Evolutionary conservation across 768 basidiomycete genomes (phyloP).

Genomic region (Leccinum obscurum): DNA sequence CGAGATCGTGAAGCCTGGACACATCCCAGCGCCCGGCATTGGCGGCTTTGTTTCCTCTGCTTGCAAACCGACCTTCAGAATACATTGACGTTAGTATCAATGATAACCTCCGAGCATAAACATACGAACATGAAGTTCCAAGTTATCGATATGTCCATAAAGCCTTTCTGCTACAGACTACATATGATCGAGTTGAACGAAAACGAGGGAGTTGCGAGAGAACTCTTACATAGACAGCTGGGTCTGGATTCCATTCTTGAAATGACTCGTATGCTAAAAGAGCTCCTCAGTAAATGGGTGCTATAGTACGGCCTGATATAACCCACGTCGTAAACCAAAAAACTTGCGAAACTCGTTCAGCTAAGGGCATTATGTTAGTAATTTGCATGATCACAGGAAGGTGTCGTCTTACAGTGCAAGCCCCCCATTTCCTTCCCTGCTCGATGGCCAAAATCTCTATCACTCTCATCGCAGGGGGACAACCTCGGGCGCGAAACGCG

Average conservation of each 20-base stretch:
- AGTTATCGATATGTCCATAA: conserved; percentile 72
- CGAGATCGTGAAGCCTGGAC: conserved; percentile 82
- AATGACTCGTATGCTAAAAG: conserved; percentile 58
- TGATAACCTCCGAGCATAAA: too few relatives aligned
- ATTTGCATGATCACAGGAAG: not conserved
- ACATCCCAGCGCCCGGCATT: conserved; percentile 69
- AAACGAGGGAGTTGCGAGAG: not conserved
- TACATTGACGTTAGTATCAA: not conserved
- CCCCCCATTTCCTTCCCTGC: conserved; percentile 66
- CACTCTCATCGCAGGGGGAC: conserved; percentile 60
- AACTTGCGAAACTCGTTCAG: conserved; percentile 75
- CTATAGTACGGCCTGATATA: not conserved
- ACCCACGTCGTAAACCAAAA: conserved; percentile 65
- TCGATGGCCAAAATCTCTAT: conserved; percentile 72
- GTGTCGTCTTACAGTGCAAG: conserved; percentile 57
- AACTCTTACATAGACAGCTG: conserved; percentile 50
- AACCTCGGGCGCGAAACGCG: conserved; percentile 67
- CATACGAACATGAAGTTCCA: conserved; percentile 68
- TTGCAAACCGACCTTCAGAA: conserved; percentile 56
- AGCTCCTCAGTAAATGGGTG: conserved; percentile 5
- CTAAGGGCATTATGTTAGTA: conserved; percentile 26
- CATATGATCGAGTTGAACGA: not conserved
- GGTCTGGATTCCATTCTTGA: conserved; percentile 70
- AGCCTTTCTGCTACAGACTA: conserved; percentile 64
- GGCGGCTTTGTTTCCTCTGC: conserved; percentile 71